Evolutionary conservation across 768 basidiomycete species (phyloP).

Genomic region (Trametes gibbosa): DNA sequence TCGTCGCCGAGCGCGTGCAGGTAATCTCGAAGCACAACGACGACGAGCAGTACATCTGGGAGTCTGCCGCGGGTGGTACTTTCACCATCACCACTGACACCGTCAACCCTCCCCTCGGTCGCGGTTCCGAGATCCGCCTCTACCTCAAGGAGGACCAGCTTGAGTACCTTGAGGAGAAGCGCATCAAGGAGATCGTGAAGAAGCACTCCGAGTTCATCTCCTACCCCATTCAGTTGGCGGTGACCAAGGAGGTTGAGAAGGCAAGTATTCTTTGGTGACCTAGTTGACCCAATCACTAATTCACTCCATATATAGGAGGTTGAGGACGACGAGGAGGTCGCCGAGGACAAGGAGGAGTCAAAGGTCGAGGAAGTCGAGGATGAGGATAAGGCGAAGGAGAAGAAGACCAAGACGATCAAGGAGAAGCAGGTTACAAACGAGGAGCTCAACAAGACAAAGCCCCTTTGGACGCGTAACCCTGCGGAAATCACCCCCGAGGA

Average conservation of each 20-base stretch:
- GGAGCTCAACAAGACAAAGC: constrained; percentile 99
- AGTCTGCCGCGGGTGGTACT: constrained; percentile 99
- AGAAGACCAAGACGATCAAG: constrained; percentile 84
- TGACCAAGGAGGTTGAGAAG: constrained; percentile 99
- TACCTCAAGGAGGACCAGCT: constrained; percentile 98
- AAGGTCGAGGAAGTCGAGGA: constrained; percentile 72
- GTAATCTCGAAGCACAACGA: constrained; percentile 99
- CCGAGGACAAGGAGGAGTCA: constrained; percentile 78
- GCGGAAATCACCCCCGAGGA: constrained; percentile 90
- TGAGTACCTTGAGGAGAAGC: constrained; percentile 99
- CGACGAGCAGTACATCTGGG: constrained; percentile 99
- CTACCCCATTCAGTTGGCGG: constrained; percentile 97
- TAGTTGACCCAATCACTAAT: background rate
- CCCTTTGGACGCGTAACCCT: constrained; percentile 99
- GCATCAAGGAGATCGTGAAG: constrained; percentile 99
- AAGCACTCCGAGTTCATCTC: constrained; percentile 99
- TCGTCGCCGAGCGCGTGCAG: constrained; percentile 97
- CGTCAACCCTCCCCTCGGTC: constrained; percentile 84
- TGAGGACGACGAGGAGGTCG: constrained; percentile 75
- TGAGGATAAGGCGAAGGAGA: constrained; percentile 58
- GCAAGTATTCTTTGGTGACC: constrained; percentile 40
- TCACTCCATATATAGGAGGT: constrained; percentile 66
- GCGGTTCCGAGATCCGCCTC: constrained; percentile 90
- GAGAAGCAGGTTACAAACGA: constrained; percentile 85
- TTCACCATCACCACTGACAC: constrained; percentile 98